Percentiles rank a stretch among this genome's conserved stretches.
Conservation (phyloP, 345 rosid genomes). For the Corchorus olitorius region DNA sequence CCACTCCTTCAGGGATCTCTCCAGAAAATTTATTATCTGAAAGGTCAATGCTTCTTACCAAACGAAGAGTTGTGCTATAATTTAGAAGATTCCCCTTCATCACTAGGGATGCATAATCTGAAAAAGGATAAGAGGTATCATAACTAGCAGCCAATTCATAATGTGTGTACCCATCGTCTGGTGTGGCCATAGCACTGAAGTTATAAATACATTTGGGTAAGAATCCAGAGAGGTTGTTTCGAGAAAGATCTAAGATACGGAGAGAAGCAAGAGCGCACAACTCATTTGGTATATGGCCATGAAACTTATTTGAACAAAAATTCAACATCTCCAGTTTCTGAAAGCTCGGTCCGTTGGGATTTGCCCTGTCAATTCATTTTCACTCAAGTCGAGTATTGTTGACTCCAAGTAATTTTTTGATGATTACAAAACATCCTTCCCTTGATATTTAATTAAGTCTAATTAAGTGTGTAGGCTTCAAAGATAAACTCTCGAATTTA, state of each 20-base stretch:
- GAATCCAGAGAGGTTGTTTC: conserved; percentile 39
- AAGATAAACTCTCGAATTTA: too few relatives aligned
- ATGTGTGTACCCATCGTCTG: background rate
- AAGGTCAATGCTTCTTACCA: conserved; percentile 21
- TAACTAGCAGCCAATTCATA: too few relatives aligned
- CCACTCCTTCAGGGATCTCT: conserved; percentile 14
- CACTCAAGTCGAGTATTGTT: conserved; percentile 51
- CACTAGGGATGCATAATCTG: background rate
- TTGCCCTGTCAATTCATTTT: conserved; percentile 40
- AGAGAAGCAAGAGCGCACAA: conserved; percentile 37
- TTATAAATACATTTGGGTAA: conserved; percentile 44
- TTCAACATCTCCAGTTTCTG: conserved; percentile 33
- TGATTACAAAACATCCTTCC: too few relatives aligned
- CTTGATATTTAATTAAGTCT: too few relatives aligned
- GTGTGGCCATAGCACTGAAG: conserved; percentile 32
- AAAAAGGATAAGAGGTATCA: too few relatives aligned
- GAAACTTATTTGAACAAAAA: conserved; percentile 35
- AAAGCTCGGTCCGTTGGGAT: conserved; percentile 34
- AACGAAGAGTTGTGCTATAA: conserved; percentile 2
- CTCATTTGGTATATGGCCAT: conserved; percentile 32
- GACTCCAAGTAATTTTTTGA: too few relatives aligned
- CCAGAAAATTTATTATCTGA: background rate
- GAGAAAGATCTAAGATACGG: conserved; percentile 46
- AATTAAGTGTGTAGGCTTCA: too few relatives aligned
- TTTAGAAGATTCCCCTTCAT: conserved; percentile 14